Conservation (phyloP, 116 monocot species). For the Zostera marina region DNA sequence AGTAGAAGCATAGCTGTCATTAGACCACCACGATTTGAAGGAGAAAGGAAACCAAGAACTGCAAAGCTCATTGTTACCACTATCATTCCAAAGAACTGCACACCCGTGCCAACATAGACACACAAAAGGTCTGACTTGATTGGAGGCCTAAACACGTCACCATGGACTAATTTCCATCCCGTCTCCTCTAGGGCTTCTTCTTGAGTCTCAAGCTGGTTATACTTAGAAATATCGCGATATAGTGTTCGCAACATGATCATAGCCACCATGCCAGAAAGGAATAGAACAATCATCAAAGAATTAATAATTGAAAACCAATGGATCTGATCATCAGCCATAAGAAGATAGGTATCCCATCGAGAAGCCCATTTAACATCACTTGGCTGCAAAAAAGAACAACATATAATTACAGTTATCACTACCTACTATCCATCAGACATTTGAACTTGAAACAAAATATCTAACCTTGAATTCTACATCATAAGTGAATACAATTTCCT, state of each 20-base stretch:
- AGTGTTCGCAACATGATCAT: constrained; percentile 98
- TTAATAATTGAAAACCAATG: constrained; percentile 98
- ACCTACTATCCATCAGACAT: no score
- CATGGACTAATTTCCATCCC: constrained; percentile 91
- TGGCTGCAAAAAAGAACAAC: constrained; percentile 22
- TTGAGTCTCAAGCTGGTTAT: constrained; percentile 93
- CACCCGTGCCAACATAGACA: constrained; percentile 79
- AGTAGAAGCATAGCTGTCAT: constrained; percentile 92
- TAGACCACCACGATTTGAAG: constrained; percentile 64
- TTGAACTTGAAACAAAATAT: background rate
- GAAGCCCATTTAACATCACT: constrained; percentile 33
- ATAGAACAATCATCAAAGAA: constrained; percentile 88
- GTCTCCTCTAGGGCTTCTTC: constrained; percentile 96
- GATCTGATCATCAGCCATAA: constrained; percentile 91
- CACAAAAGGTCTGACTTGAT: constrained; percentile 64
- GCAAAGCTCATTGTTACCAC: constrained; percentile 78
- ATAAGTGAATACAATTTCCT: constrained; percentile 86
- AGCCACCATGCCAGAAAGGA: constrained; percentile 94
- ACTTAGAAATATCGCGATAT: constrained; percentile 85
- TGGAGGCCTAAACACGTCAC: constrained; percentile 83
- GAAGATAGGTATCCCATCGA: constrained; percentile 91
- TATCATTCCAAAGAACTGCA: constrained; percentile 81
- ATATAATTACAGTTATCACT: no score
- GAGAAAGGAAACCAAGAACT: constrained; percentile 82
- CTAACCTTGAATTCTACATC: constrained; percentile 71